Evolutionary conservation across 1,284 basidiomycete genomes (phyloP), one percentile per base, ranked within the genome.

Genomic region (Marasmius tenuissimus): DNA sequence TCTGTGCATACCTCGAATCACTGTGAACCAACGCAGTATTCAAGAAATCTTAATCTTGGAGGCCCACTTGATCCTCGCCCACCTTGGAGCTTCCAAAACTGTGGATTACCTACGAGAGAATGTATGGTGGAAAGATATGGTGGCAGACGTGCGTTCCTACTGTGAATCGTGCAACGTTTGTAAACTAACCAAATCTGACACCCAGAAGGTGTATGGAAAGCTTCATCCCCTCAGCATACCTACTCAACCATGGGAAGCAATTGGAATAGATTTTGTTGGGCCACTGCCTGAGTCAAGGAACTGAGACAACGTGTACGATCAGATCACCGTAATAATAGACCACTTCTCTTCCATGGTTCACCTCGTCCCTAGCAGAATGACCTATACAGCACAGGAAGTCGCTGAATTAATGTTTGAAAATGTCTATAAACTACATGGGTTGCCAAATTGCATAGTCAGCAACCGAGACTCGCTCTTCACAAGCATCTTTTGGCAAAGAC

Each of bases 391-490:
- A 0, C 65, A 64, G 10, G 68, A 81, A 2, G 66, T 79, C 3
- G 77, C 79, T 0, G 73, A 78, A 60, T 11, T 80, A 0, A 62
- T 80, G 10, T 75, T 79, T 54, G 65, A 69, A 3, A 48, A 68
- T 7, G 69, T 81, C 0, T 76, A 77, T 57, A 70, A 70, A 34
- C 68, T 77, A 5, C 77, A 80, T 63, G 76, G 79, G 0, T 60
- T 81, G 0, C 80, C 73, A 0, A 45, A 63, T 6, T 55, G 59
- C 0, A 80, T 85, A 27, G 66, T 81, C 9, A 73, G 70, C 9
- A 75, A 83, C 60, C 66, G 76, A 3, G 79, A 83, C 60, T 65
- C 71, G 0, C 61, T 75, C 14, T 84, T 82, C 64, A 76, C 77
- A 0, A 69, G 73, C n/a, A 37, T 54, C n/a, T 77, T 83, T 63